Base-by-base conservation (phyloP, 164 flowering plant genomes). In the Santalum album region DNA sequence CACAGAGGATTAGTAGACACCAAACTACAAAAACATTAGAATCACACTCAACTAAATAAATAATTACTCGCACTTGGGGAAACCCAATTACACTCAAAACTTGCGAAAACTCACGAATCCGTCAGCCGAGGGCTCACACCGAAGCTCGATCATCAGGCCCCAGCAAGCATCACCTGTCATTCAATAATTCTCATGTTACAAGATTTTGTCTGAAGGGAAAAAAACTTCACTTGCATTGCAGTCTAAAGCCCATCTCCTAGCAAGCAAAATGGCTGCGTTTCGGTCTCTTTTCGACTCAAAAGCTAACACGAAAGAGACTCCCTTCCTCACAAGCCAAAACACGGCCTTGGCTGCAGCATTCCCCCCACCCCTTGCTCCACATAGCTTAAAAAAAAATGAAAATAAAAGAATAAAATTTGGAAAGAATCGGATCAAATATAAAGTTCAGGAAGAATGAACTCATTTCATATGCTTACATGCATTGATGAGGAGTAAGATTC, bases 351-450 rank as follows among this genome's bases (percentile, higher is more conserved):
- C 80, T 22, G 95, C 96, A 43, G 87, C 87, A 75, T 90, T 86
- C 20, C 96, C 96, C 23, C 89, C 97, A 39, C 97, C 97, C 77
- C 99, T 74, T 26, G 82, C 90, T 62, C 97, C 99, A 65, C 97
- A 90, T 26, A 94, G 67, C 99, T 94, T 54, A 17, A 49, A 27
- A 17, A 49, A 4, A 12, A 25, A 23, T 2, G 26, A 48, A 16
- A 2, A 23, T 2, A 6, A 1, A 3, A 42, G 20, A n/a, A 17
- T 3, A 20, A 19, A 1, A 3, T 19, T 11, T 42, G 20, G 2
- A 18, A 1, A 42, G 12, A 9, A 17, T 3, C 45, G 17, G 17
- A 29, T 29, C 34, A 29, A 29, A 38, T 16, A 15, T 3, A 38
- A 29, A n/a, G n/a, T n/a, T n/a, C 34, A 38, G 14, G 42, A 38